phyloP scores from a whole-genome alignment of 352 stramenopile genomes.

The Nothophytophthora sp. region DNA sequence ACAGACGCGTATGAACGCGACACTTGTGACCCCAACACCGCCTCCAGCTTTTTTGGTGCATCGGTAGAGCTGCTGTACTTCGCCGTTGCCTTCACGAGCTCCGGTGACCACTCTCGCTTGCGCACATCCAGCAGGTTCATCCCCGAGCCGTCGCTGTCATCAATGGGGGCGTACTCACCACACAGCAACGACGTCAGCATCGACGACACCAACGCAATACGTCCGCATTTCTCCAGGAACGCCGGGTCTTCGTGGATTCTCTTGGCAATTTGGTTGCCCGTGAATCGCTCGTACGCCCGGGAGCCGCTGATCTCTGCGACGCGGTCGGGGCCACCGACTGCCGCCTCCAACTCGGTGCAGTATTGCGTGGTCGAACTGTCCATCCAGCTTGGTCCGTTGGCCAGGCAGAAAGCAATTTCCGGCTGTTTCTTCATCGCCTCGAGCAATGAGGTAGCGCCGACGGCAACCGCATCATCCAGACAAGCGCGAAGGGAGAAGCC shows the following conservation, averaged over 20 bases:
- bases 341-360: constrained; percentile 43
- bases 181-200: constrained; percentile 60
- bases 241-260: constrained; percentile 25
- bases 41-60: constrained; percentile 5
- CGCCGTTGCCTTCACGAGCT: constrained; percentile 25
- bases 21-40: constrained; percentile 25
- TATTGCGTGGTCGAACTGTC: constrained; percentile 51
- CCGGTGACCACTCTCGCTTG: constrained; percentile 36
- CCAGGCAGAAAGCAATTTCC: constrained; percentile 36
- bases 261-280: constrained; percentile 63
- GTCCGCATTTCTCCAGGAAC: constrained; percentile 28
- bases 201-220: constrained; percentile 47
- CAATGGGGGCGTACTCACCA: constrained; percentile 54
- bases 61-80: constrained; percentile 5
- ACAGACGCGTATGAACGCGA: constrained; percentile 28
- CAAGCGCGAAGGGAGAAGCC: constrained; percentile 26
- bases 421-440: constrained; percentile 1
- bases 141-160: constrained; percentile 62
- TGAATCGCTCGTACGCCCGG: constrained; percentile 71
- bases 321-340: constrained; percentile 36
- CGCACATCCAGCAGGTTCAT: constrained; percentile 76
- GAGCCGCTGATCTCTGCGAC: constrained; percentile 63
- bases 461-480: constrained; percentile 18
- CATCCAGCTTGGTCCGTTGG: constrained; percentile 71
- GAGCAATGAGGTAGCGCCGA: background rate